These are phyloP conservation scores for Torulaspora quercuum DNA, from an alignment of 805 yeast species.

Conservation along the genomic window DNA sequence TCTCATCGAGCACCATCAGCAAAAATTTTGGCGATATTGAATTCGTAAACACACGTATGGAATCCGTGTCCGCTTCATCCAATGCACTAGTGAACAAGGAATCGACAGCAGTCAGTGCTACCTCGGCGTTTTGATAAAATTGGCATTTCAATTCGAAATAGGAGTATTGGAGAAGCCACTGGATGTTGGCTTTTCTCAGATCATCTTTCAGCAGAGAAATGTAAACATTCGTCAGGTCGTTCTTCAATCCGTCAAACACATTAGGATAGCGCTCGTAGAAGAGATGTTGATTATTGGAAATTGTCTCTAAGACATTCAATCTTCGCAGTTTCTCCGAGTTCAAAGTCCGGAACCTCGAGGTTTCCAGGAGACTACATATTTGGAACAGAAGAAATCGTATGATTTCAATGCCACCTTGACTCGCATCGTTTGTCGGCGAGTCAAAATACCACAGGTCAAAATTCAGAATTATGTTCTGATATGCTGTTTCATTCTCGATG, in stretches of 20 bases:
- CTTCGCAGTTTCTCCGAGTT: constrained; percentile 53
- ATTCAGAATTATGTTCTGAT: constrained; percentile 57
- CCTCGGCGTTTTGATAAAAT: constrained; percentile 25
- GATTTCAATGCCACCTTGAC: constrained; percentile 39
- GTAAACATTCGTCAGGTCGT: constrained; percentile 20
- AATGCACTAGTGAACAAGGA: constrained; percentile 38
- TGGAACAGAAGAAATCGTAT: constrained; percentile 56
- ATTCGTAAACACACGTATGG: constrained; percentile 44
- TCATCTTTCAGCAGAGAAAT: constrained; percentile 43
- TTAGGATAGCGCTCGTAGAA: constrained; percentile 40
- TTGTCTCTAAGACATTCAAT: constrained; percentile 45
- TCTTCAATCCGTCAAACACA: constrained; percentile 39
- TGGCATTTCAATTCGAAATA: constrained; percentile 45
- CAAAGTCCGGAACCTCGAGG: constrained; percentile 48
- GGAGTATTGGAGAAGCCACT: constrained; percentile 49
- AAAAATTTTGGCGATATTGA: constrained; percentile 67
- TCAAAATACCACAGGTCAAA: constrained; percentile 53
- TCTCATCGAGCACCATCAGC: constrained; percentile 44
- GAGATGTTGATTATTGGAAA: constrained; percentile 30
- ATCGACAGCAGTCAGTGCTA: constrained; percentile 35
- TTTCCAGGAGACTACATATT: constrained; percentile 51
- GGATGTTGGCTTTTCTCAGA: constrained; percentile 52
- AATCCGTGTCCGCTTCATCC: constrained; percentile 42
- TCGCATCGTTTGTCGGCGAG: constrained; percentile 12
- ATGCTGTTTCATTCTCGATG: constrained; percentile 54